These are phyloP conservation scores for Boletus rubescentipes DNA, from an alignment of 768 basidiomycete genomes.

Conservation along the genomic window DNA sequence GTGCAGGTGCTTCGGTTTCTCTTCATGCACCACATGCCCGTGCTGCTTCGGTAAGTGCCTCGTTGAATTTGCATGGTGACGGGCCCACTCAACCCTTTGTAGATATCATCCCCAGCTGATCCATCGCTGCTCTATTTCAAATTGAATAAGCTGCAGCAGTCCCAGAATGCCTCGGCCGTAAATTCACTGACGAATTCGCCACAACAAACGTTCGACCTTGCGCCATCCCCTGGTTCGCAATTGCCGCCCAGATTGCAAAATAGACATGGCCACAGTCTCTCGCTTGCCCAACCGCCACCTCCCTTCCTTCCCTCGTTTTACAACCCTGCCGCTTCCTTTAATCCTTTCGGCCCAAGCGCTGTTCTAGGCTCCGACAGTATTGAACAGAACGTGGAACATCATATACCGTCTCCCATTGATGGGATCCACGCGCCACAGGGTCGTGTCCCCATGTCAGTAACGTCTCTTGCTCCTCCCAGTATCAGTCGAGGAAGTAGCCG, in stretches of 20 bases:
- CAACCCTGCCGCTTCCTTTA: constrained; percentile 45
- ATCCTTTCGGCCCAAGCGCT: constrained; percentile 66
- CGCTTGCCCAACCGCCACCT: constrained; percentile 59
- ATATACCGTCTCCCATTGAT: constrained; percentile 24
- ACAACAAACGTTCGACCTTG: constrained; percentile 52
- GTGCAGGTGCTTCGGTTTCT: constrained; percentile 48
- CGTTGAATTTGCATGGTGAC: constrained; percentile 20
- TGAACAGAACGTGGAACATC: constrained; percentile 26
- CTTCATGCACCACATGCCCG: constrained; percentile 77
- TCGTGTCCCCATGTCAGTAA: constrained; percentile 45
- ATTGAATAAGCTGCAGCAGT: constrained; percentile 79
- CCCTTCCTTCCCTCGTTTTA: constrained; percentile 33
- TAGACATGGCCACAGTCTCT: constrained; percentile 73
- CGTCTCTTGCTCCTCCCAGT: constrained; percentile 46
- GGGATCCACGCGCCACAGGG: constrained; percentile 56
- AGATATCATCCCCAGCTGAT: constrained; percentile 93
- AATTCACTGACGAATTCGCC: constrained; percentile 66
- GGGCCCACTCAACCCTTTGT: constrained; percentile 4
- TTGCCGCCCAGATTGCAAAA: constrained; percentile 43
- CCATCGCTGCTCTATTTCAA: constrained; percentile 80
- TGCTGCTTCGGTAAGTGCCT: constrained; percentile 72
- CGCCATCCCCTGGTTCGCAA: constrained; percentile 50
- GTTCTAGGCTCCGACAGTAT: constrained; percentile 52
- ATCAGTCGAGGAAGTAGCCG: constrained; percentile 49
- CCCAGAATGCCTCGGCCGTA: constrained; percentile 51